A percentile compares a stretch with the other conserved stretches of the same genome.
Conservation (phyloP, 2,329 filamentous ascomycete genomes). For the Trematosphaeria pertusa region DNA sequence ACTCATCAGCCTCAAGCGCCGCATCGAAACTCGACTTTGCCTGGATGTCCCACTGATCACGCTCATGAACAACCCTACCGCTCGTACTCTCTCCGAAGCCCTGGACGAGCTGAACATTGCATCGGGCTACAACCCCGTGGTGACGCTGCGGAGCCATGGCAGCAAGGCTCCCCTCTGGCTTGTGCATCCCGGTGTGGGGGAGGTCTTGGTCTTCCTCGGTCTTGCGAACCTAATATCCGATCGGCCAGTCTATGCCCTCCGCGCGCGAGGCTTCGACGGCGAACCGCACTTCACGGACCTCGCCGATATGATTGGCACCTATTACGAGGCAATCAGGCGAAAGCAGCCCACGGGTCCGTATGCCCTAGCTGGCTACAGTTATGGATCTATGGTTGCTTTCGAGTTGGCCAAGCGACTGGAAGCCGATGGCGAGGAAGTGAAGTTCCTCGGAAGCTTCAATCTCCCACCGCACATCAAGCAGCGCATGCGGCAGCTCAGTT, state of each 20-base stretch:
- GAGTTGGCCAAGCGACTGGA: slow-evolving; percentile 59
- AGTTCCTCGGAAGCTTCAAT: slow-evolving; percentile 57
- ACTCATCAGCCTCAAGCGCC: slow-evolving; percentile 50
- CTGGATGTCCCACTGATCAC: slow-evolving; percentile 48
- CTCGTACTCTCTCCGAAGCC: slow-evolving; percentile 31
- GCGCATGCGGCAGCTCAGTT: slow-evolving; percentile 51
- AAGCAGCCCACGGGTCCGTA: slow-evolving; percentile 60
- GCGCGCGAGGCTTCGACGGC: slow-evolving; percentile 54
- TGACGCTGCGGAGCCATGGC: slow-evolving; percentile 23
- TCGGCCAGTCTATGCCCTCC: slow-evolving; percentile 57
- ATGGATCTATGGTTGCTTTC: slow-evolving; percentile 59
- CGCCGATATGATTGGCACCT: slow-evolving; percentile 50
- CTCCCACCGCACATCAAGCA: slow-evolving; percentile 58
- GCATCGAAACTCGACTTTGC: slow-evolving; percentile 38
- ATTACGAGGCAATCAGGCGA: slow-evolving; percentile 50
- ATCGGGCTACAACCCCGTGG: slow-evolving; percentile 20
- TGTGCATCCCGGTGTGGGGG: slow-evolving; percentile 49
- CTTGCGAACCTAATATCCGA: slow-evolving; percentile 48
- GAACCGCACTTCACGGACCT: slow-evolving; percentile 50
- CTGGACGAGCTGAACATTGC: neutral
- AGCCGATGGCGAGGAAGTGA: slow-evolving; percentile 42
- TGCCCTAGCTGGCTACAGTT: slow-evolving; percentile 60
- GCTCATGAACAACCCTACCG: slow-evolving; percentile 46
- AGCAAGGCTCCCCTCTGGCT: slow-evolving; percentile 28
- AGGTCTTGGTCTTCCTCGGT: slow-evolving; percentile 49